Conservation (phyloP, 192 early-diverging fungal species). For the Umbelopsis sp. region DNA sequence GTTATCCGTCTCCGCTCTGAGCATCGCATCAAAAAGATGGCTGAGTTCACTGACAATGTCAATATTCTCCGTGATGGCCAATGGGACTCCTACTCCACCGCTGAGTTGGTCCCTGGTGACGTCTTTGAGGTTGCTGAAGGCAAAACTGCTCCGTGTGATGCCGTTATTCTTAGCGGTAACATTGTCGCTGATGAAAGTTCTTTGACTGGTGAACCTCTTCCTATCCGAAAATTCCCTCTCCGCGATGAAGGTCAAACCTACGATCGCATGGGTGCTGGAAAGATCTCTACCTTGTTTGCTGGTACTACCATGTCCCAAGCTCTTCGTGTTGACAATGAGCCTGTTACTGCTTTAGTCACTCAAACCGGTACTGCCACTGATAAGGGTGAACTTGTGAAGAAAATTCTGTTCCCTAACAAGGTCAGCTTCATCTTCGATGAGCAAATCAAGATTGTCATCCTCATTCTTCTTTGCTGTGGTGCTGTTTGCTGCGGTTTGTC, state of each 20-base stretch:
- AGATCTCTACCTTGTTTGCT: conserved; percentile 58
- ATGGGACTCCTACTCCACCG: conserved; percentile 55
- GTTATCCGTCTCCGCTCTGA: conserved; percentile 54
- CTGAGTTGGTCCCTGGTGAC: conserved; percentile 73
- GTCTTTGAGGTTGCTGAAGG: conserved; percentile 59
- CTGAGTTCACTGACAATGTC: conserved; percentile 53
- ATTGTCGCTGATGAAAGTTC: conserved; percentile 70
- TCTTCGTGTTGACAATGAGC: conserved; percentile 30
- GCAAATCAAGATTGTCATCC: conserved; percentile 71
- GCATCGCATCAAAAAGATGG: conserved; percentile 61
- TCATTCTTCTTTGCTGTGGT: conserved; percentile 60
- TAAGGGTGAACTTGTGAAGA: conserved; percentile 67
- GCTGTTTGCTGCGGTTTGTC: conserved; percentile 48
- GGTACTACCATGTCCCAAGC: conserved; percentile 64
- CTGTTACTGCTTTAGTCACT: conserved; percentile 54
- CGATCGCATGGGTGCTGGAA: conserved; percentile 38
- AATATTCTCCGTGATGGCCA: conserved; percentile 56
- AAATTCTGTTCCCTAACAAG: conserved; percentile 68
- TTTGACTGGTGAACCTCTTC: conserved; percentile 72
- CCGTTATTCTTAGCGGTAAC: conserved; percentile 53
- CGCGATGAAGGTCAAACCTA: conserved; percentile 38
- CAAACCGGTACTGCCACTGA: conserved; percentile 63
- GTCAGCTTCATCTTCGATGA: conserved; percentile 73
- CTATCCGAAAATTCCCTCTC: conserved; percentile 68
- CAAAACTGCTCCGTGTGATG: conserved; percentile 56